Evolutionary conservation across 768 basidiomycete genomes (phyloP), one percentile per base, ranked within the genome.

Genomic region (Paxillus involutus): DNA sequence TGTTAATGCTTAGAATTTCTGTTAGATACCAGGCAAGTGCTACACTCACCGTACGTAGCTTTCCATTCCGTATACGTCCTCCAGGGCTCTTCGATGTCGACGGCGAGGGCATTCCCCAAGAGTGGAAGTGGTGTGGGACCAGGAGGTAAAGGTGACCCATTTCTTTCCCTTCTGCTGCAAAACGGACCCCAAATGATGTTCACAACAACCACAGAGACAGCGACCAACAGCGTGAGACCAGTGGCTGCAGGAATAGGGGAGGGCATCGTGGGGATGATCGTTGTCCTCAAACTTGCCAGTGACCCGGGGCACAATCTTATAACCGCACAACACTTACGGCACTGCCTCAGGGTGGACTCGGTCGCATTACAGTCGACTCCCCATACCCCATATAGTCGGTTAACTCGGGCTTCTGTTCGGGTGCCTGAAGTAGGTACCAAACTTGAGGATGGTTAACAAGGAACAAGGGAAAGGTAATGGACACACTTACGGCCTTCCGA

Each of bases 401-500:
- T n/a, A n/a, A n/a, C n/a, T n/a, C n/a, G n/a, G n/a, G n/a, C n/a
- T n/a, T n/a, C n/a, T 21, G 21, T 21, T 21, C 21, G 21, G 21
- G 21, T 21, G 21, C 21, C 21, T 21, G 21, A 21, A n/a, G n/a
- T n/a, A n/a, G n/a, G n/a, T n/a, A 21, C 3, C 21, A 21, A 21
- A 21, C 21, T 21, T 21, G 21, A 21, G 3, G 21, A 21, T 3
- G 21, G 21, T 21, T 21, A 21, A 21, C 21, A 21, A 3, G 21
- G 21, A 21, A 35, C 9, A 4, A 17, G 19, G 24, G 1, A 36
- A 11, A 9, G 13, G 17, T 5, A 11, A 2, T 11, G 7, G 30
- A 21, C n/a, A 19, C 19, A 47, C 64, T 52, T 30, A 73, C 73
- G 69, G 70, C 50, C 79, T 68, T 11, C 79, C 79, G 53, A 80